A percentile compares a stretch with the other conserved stretches of the same genome.
phyloP scores from a whole-genome alignment of 352 stramenopile species.

The Phytopythium litorale region DNA sequence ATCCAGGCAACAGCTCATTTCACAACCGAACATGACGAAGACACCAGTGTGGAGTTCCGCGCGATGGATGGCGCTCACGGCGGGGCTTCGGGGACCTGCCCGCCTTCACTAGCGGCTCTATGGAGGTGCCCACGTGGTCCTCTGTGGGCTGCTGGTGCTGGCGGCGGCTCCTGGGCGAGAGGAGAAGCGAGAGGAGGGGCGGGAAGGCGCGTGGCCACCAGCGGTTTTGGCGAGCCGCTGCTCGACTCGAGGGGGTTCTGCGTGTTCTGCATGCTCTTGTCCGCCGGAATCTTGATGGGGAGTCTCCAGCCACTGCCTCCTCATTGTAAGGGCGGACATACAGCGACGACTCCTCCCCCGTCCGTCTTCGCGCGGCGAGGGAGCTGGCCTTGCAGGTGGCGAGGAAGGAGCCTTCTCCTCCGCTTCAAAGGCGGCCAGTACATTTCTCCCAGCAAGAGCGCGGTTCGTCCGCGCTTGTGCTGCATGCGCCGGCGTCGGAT shows the following conservation, averaged over 20 bases:
- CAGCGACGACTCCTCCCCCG: constrained; percentile 19
- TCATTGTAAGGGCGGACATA: constrained; percentile 80
- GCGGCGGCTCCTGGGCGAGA: background rate
- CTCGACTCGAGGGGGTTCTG: constrained; percentile 16
- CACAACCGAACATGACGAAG: constrained; percentile 74
- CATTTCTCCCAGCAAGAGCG: constrained; percentile 11
- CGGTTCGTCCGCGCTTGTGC: background rate
- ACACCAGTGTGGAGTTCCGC: constrained; percentile 18
- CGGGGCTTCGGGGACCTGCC: background rate
- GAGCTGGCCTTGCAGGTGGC: constrained; percentile 38
- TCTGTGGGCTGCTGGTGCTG: background rate
- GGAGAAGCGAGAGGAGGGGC: background rate
- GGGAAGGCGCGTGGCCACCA: constrained; percentile 24
- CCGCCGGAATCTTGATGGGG: constrained; percentile 80
- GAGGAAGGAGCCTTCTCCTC: constrained; percentile 53
- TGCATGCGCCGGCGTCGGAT: background rate
- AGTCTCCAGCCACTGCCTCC: constrained; percentile 70
- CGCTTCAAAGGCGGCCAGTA: constrained; percentile 71
- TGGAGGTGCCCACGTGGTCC: too few relatives aligned
- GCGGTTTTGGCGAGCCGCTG: constrained; percentile 70
- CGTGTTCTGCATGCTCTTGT: constrained; percentile 19
- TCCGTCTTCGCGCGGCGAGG: background rate
- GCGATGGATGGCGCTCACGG: constrained; percentile 2
- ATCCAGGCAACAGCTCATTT: background rate
- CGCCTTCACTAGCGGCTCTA: background rate